Percentiles rank a stretch among this genome's conserved stretches.
phyloP scores from a whole-genome alignment of 495 filamentous ascomycete species.

The Daldinia bambusicola region DNA sequence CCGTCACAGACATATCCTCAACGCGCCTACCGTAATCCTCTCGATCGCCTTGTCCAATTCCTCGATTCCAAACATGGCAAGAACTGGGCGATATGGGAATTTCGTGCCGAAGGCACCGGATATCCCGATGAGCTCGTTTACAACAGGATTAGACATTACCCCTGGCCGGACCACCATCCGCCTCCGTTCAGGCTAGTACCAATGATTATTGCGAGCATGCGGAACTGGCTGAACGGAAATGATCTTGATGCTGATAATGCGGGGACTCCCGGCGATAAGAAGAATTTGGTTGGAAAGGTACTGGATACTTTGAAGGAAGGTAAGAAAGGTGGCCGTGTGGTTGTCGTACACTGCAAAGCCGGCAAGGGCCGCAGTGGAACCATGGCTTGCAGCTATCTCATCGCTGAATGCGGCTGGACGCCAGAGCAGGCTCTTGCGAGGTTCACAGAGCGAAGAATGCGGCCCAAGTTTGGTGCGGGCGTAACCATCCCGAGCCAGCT shows the following conservation, averaged over 20 bases:
- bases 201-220: slow-evolving; percentile 88
- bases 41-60: slow-evolving; percentile 83
- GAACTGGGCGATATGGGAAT: slow-evolving; percentile 96
- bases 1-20: slow-evolving; percentile 89
- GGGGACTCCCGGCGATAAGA: slow-evolving; percentile 24
- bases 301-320: slow-evolving; percentile 37
- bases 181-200: slow-evolving; percentile 91
- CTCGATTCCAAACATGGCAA: slow-evolving; percentile 84
- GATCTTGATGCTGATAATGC: slow-evolving; percentile 48
- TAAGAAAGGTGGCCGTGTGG: slow-evolving; percentile 65
- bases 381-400: slow-evolving; percentile 84
- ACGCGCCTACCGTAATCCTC: slow-evolving; percentile 90
- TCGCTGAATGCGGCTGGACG: slow-evolving; percentile 89
- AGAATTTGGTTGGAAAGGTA: slow-evolving; percentile 41
- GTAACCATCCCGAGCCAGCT: slow-evolving; percentile 94
- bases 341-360: slow-evolving; percentile 96
- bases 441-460: slow-evolving; percentile 91
- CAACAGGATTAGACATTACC: slow-evolving; percentile 83
- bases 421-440: slow-evolving; percentile 77
- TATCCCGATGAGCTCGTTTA: slow-evolving; percentile 93
- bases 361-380: slow-evolving; percentile 96
- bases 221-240: slow-evolving; percentile 78
- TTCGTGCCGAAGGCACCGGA: slow-evolving; percentile 93
- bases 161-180: slow-evolving; percentile 97
- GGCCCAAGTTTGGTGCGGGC: slow-evolving; percentile 84